Percentiles rank a stretch among this genome's conserved stretches.
phyloP scores from a whole-genome alignment of 352 stramenopile genomes.

The Globisporangium recalcitrans region DNA sequence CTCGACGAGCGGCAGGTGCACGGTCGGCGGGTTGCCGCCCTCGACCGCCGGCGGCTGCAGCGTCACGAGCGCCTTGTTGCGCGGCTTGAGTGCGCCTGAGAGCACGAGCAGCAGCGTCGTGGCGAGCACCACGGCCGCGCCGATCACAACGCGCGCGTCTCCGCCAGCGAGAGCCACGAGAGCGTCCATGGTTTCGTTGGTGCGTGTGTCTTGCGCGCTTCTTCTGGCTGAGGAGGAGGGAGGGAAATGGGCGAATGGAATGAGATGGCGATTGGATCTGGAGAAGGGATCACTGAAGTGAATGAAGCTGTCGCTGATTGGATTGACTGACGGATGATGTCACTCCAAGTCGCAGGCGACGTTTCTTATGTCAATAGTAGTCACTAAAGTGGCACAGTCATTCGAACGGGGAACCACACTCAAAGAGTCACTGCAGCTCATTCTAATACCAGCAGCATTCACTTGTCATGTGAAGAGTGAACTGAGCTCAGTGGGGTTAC shows the following conservation, averaged over 20 bases:
- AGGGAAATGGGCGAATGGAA: slow-evolving; percentile 3
- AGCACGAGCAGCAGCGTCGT: slow-evolving; percentile 42
- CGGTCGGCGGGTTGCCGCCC: slow-evolving; percentile 30
- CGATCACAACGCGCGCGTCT: slow-evolving; percentile 44
- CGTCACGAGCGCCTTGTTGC: slow-evolving; percentile 36
- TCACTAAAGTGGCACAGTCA: too few species aligned
- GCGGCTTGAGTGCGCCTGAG: slow-evolving; percentile 34
- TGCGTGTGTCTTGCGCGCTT: neutral
- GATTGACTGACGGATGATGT: slow-evolving; percentile 6
- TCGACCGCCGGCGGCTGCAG: slow-evolving; percentile 37
- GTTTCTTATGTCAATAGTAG: slow-evolving; percentile 8
- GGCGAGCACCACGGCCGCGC: slow-evolving; percentile 40
- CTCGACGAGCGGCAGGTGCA: slow-evolving; percentile 80
- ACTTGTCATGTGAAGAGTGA: too few species aligned
- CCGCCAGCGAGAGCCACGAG: slow-evolving; percentile 33
- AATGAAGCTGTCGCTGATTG: neutral
- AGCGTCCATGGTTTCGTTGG: slow-evolving; percentile 32
- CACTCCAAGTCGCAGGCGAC: slow-evolving; percentile 5
- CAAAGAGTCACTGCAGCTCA: too few species aligned
- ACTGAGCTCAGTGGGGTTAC: too few species aligned
- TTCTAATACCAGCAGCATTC: too few species aligned
- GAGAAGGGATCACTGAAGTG: neutral
- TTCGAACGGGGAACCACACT: too few species aligned
- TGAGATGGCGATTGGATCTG: neutral
- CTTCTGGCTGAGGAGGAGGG: neutral